phyloP scores from a whole-genome alignment of 2,329 filamentous ascomycete genomes.

The Verticillium alfalfae region DNA sequence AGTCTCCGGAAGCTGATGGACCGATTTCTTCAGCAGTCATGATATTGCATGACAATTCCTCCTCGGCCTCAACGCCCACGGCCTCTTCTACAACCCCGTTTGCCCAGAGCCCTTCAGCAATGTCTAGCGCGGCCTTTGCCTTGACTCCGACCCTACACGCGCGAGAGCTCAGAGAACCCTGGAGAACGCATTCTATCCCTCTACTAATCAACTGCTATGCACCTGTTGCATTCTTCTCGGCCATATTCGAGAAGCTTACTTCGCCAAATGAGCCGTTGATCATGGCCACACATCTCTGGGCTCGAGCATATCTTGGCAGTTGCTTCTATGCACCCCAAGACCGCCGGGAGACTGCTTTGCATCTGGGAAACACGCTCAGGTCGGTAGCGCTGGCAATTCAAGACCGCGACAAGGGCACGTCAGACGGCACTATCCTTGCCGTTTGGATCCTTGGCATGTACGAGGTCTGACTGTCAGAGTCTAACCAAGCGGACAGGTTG shows the following conservation, averaged over 20 bases:
- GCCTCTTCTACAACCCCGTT: slow-evolving; percentile 7
- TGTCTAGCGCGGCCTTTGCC: neutral
- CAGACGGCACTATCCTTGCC: slow-evolving; percentile 28
- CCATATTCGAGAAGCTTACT: slow-evolving; percentile 17
- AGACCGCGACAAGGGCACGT: slow-evolving; percentile 17
- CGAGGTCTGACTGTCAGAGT: slow-evolving; percentile 19
- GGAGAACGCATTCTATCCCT: slow-evolving; percentile 31
- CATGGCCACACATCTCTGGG: slow-evolving; percentile 32
- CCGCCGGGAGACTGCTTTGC: slow-evolving; percentile 24
- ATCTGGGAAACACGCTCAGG: slow-evolving; percentile 29
- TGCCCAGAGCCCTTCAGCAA: neutral
- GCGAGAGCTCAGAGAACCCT: slow-evolving; percentile 23
- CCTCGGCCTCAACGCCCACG: neutral
- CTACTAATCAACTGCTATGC: slow-evolving; percentile 32
- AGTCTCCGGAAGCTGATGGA: neutral
- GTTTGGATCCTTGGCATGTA: slow-evolving; percentile 35
- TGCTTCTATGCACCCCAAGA: slow-evolving; percentile 22
- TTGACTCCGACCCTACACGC: neutral
- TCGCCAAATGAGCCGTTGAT: slow-evolving; percentile 24
- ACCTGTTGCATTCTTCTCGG: slow-evolving; percentile 24
- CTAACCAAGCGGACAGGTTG: neutral
- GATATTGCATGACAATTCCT: neutral
- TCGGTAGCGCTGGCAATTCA: slow-evolving; percentile 30
- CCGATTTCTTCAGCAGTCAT: neutral
- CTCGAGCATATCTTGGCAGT: slow-evolving; percentile 32